Evolutionary conservation across 2,329 filamentous ascomycete species (phyloP), one percentile per base, ranked within the genome.

Genomic region (Laburnicola sp.): DNA sequence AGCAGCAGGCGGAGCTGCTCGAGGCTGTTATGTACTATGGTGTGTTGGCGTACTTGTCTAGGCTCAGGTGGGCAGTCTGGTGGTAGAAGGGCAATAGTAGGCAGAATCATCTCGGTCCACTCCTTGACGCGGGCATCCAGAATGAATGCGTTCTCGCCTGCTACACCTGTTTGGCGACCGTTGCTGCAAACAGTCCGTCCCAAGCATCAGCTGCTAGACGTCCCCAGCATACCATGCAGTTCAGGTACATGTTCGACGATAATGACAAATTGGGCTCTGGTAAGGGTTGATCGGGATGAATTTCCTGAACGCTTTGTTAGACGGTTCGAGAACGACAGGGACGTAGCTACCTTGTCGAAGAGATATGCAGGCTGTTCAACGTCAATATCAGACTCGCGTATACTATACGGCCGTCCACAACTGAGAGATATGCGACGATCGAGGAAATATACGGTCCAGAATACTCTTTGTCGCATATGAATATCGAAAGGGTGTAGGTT

Each of bases 381-480:
- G 30, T 70, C 55, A 6, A 68, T 56, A 22, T 70, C 68, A 2
- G 48, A 28, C 38, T 66, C 63, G 26, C 62, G 63, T 10, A 71
- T 60, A 9, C 61, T 58, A 28, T 66, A 65, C 1, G 69, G 69
- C 16, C 68, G 60, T 16, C 63, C 60, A 42, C 66, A 71, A 9
- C 66, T 64, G 9, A 69, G 44, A 0, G 68, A 63, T 34, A 70
- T 68, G 6, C 59, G 59, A 16, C 62, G 63, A 40, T 71, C 69
- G 8, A 56, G 34, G 11, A 65, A 54, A 23, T 64, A 60, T 1
- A 67, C 40, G 4, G 58, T 64, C 68, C 69, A 71, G 43, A 71
- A 69, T 0, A 65, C 56, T 36, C 59, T 62, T 31, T 65, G 50
- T 6, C 60, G 63, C 53, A 61, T 57, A 37, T 65, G 63, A 7